Conservation (phyloP, 345 rosid genomes). For the Xanthoceras sorbifolium region DNA sequence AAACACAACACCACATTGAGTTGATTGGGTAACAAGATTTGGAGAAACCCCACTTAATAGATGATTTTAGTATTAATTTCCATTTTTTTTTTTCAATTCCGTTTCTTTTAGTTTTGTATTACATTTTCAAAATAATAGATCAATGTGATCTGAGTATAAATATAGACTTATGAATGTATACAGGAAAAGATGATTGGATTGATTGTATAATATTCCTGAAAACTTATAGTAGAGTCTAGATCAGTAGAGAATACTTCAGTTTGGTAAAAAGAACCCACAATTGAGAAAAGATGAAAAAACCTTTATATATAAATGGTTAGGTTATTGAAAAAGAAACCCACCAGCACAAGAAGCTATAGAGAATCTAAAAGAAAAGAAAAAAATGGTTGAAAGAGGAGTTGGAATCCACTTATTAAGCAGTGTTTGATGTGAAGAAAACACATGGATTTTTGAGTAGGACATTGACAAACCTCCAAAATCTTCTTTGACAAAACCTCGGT, state of each 20-base stretch:
- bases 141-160: not conserved
- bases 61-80: not conserved
- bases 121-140: not conserved
- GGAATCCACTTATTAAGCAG: constrained; percentile 59
- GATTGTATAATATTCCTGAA: too few relatives aligned
- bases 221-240: not conserved
- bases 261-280: not conserved
- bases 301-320: constrained; percentile 33
- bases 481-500: constrained; percentile 40
- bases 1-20: constrained; percentile 18
- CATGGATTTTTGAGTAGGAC: constrained; percentile 39
- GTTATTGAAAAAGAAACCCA: constrained; percentile 63
- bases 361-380: constrained; percentile 20
- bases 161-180: too few relatives aligned
- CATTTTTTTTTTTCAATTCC: not conserved
- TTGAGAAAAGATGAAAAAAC: constrained; percentile 2
- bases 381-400: constrained; percentile 67
- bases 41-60: constrained; percentile 32
- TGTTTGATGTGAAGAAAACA: constrained; percentile 43
- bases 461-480: constrained; percentile 39
- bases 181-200: not conserved
- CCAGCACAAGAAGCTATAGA: constrained; percentile 20
- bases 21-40: constrained; percentile 38
- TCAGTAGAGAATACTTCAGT: not conserved
- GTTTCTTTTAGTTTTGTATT: not conserved